Conservation (phyloP, 352 stramenopile genomes). For the Thalassiosira sp. region DNA sequence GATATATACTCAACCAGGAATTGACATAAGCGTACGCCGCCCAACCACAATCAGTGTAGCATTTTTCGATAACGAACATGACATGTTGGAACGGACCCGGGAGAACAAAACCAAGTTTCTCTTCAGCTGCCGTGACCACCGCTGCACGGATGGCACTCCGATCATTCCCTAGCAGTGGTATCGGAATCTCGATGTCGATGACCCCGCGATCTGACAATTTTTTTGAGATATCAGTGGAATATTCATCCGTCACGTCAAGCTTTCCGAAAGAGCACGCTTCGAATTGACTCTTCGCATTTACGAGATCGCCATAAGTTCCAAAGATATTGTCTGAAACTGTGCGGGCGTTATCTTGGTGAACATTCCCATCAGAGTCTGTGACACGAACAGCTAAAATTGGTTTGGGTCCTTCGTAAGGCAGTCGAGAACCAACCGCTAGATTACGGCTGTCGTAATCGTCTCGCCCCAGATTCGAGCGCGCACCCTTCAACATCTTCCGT, state of each 20-base stretch:
- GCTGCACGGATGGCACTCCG: constrained; percentile 4
- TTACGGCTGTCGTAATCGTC: background rate
- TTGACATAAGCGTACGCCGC: constrained; percentile 46
- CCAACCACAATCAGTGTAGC: constrained; percentile 47
- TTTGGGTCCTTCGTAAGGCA: constrained; percentile 17
- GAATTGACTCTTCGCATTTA: constrained; percentile 44
- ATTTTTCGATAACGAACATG: constrained; percentile 38
- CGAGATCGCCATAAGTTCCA: constrained; percentile 41
- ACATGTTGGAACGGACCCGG: constrained; percentile 25
- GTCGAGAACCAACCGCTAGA: too few relatives aligned
- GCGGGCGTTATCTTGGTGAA: constrained; percentile 2
- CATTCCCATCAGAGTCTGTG: constrained; percentile 27
- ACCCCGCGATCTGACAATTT: constrained; percentile 33
- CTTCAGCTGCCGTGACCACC: constrained; percentile 9
- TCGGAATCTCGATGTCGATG: constrained; percentile 23
- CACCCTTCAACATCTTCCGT: constrained; percentile 8
- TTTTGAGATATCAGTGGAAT: constrained; percentile 24
- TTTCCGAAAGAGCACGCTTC: constrained; percentile 43
- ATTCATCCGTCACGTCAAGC: constrained; percentile 29
- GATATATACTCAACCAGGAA: constrained; percentile 21
- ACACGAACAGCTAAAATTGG: constrained; percentile 38
- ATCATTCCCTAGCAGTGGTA: constrained; percentile 12
- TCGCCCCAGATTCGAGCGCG: background rate
- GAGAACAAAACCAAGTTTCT: constrained; percentile 18
- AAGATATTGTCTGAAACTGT: constrained; percentile 53